A percentile compares a stretch with the other conserved stretches of the same genome.
These are phyloP conservation scores for Spiraea crenata DNA, from an alignment of 331 rosid genomes.

Conservation along the genomic window DNA sequence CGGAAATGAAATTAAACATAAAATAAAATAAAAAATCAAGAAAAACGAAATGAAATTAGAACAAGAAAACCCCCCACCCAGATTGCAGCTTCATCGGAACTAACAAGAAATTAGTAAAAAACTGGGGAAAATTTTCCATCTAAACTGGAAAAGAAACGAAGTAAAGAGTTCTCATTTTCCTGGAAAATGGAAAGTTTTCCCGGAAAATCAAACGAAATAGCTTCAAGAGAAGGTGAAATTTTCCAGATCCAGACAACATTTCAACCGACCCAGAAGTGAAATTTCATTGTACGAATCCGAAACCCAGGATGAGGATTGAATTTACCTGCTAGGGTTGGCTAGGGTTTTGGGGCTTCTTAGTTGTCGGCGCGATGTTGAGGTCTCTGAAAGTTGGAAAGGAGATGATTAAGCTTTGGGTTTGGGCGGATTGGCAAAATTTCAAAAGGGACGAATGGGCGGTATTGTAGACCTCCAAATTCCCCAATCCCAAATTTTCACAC, in stretches of 20 bases:
- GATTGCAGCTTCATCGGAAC: neutral
- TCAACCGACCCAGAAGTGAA: neutral
- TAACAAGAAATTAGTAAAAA: neutral
- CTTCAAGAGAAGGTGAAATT: neutral
- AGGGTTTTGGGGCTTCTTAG: slow-evolving; percentile 7
- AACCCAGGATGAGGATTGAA: neutral
- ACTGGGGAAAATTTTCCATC: neutral
- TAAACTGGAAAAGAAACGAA: neutral
- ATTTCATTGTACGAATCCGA: neutral
- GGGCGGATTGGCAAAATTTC: slow-evolving; percentile 42
- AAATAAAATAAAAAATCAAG: neutral
- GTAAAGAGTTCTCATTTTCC: neutral
- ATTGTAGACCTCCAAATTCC: slow-evolving; percentile 15
- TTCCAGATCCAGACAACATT: neutral
- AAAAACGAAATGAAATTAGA: neutral
- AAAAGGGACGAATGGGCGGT: slow-evolving; percentile 54
- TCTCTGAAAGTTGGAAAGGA: neutral
- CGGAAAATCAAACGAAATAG: neutral
- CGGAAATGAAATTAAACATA: neutral
- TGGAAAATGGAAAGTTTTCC: neutral
- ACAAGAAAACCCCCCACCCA: neutral
- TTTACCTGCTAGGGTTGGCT: neutral
- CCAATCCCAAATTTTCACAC: slow-evolving; percentile 6
- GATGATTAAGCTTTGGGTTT: slow-evolving; percentile 11
- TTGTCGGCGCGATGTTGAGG: neutral